Percentiles rank a stretch among this genome's conserved stretches.
phyloP scores from a whole-genome alignment of 768 basidiomycete genomes.

The Glaciozyma martinii region DNA sequence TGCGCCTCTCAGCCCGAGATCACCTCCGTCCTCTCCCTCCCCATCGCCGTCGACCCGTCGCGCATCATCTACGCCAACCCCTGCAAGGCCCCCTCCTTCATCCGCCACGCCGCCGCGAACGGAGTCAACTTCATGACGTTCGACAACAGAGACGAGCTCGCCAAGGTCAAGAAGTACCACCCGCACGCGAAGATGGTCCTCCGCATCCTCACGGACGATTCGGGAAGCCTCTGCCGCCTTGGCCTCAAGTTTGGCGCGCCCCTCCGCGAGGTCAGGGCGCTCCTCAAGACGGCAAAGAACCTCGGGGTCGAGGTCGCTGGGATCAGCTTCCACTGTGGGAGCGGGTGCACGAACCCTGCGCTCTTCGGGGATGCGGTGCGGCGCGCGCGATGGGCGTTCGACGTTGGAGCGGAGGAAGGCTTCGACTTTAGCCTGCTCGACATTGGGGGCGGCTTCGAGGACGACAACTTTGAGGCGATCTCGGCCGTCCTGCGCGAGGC shows the following conservation, averaged over 20 bases:
- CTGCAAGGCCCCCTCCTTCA: slow-evolving; percentile 90
- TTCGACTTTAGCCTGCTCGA: slow-evolving; percentile 78
- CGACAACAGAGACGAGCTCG: slow-evolving; percentile 90
- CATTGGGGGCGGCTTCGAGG: slow-evolving; percentile 94
- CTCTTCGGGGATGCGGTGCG: slow-evolving; percentile 82
- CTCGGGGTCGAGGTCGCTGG: slow-evolving; percentile 79
- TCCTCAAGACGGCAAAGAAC: slow-evolving; percentile 69
- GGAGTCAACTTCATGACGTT: slow-evolving; percentile 94
- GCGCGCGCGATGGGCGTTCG: slow-evolving; percentile 73
- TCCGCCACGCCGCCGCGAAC: slow-evolving; percentile 67
- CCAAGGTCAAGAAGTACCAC: slow-evolving; percentile 77
- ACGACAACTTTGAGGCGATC: slow-evolving; percentile 69
- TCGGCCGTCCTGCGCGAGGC: slow-evolving; percentile 61
- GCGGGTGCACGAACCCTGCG: slow-evolving; percentile 85
- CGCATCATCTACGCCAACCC: slow-evolving; percentile 97
- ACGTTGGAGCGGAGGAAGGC: slow-evolving; percentile 72
- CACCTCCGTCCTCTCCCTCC: slow-evolving; percentile 60
- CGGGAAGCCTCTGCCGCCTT: slow-evolving; percentile 83
- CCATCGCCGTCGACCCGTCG: slow-evolving; percentile 54
- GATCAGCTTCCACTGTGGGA: slow-evolving; percentile 95
- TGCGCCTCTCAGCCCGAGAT: slow-evolving; percentile 96
- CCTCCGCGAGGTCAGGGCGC: slow-evolving; percentile 62
- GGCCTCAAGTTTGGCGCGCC: slow-evolving; percentile 96
- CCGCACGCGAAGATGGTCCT: slow-evolving; percentile 77
- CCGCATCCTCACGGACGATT: slow-evolving; percentile 96